phyloP scores from a whole-genome alignment of 2,329 filamentous ascomycete species.

The Alternaria dauci region DNA sequence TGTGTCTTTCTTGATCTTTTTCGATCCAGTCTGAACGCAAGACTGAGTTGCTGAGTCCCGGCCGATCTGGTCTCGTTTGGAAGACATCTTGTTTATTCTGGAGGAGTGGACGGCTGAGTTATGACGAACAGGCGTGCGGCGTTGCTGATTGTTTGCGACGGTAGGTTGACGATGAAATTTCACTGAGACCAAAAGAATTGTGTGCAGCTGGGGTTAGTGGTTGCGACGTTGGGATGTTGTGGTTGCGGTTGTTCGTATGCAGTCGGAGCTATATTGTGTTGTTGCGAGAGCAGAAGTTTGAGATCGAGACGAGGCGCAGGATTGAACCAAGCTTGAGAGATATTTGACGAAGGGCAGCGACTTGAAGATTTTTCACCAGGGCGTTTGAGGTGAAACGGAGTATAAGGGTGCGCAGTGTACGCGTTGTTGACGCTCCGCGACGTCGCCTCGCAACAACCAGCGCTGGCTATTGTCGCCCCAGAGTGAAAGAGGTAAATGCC shows the following conservation, averaged over 20 bases:
- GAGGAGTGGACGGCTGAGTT: not conserved
- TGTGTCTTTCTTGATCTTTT: not conserved
- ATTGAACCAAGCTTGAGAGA: not conserved
- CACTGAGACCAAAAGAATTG: not conserved
- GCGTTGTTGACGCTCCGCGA: not conserved
- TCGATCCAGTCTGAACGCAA: too few species aligned
- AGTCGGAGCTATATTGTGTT: not conserved
- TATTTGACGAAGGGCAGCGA: not conserved
- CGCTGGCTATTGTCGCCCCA: not conserved
- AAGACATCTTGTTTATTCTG: not conserved
- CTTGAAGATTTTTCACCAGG: not conserved
- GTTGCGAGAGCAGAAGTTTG: not conserved
- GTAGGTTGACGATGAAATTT: not conserved
- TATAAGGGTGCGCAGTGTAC: not conserved
- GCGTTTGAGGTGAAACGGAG: not conserved
- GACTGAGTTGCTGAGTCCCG: not conserved
- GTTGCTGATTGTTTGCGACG: not conserved
- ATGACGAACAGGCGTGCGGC: not conserved
- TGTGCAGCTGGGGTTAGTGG: not conserved
- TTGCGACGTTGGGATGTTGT: not conserved
- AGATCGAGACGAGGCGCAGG: not conserved
- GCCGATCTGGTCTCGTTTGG: not conserved
- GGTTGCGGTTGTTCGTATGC: not conserved
- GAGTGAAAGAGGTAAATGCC: not conserved
- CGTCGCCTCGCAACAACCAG: not conserved